Conservation (phyloP, 768 basidiomycete genomes). For the Termitomyces sp. region DNA sequence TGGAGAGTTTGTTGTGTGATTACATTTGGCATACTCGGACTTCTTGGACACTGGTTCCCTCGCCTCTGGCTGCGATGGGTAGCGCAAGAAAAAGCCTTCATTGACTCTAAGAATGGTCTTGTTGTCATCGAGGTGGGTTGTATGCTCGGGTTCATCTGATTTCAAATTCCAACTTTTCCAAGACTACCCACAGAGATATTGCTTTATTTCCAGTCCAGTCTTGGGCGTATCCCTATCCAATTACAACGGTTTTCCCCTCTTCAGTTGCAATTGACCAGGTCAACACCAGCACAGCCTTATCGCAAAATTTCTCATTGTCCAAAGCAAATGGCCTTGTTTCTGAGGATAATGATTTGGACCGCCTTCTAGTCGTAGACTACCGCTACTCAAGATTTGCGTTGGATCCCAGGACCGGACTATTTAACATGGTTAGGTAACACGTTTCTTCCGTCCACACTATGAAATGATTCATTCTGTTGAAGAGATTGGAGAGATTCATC, state of each 20-base stretch:
- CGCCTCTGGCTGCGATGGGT: constrained; percentile 87
- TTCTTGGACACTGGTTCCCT: constrained; percentile 94
- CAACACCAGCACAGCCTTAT: constrained; percentile 11
- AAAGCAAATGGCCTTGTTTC: constrained; percentile 26
- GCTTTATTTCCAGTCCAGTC: constrained; percentile 67
- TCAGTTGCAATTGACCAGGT: constrained; percentile 24
- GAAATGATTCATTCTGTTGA: constrained; percentile 1
- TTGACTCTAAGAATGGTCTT: constrained; percentile 61
- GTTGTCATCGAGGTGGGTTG: constrained; percentile 83
- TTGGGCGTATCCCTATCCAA: constrained; percentile 68
- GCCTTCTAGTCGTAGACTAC: constrained; percentile 77
- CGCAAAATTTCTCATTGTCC: constrained; percentile 14
- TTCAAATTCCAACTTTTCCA: constrained; percentile 19
- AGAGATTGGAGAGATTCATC: constrained; percentile 89
- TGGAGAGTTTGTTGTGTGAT: constrained; percentile 72
- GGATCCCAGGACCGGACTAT: constrained; percentile 79
- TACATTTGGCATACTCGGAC: constrained; percentile 65
- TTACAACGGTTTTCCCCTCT: constrained; percentile 74
- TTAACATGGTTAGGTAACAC: constrained; percentile 71
- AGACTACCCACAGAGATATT: constrained; percentile 85
- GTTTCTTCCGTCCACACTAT: neutral
- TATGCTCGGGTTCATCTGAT: neutral
- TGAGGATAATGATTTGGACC: constrained; percentile 34
- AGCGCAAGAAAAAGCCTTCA: constrained; percentile 78
- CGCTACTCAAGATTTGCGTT: constrained; percentile 89